A percentile compares a stretch with the other conserved stretches of the same genome.
Evolutionary conservation across 2,329 filamentous ascomycete genomes (phyloP).

Genomic region (Phaeophleospora eucalypticola): DNA sequence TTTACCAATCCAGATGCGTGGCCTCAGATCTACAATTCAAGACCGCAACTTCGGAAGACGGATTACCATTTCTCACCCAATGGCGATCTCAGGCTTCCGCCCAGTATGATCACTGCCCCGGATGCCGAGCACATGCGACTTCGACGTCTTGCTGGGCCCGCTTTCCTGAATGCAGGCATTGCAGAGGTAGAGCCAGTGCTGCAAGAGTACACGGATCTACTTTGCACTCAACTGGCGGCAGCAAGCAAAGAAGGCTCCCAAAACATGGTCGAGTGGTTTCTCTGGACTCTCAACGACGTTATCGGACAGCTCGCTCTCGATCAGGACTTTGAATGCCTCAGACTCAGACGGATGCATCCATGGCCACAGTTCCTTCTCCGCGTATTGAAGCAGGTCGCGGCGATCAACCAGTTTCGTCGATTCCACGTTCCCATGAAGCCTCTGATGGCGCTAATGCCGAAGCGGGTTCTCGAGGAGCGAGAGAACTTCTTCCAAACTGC

Average conservation of each 20-base stretch:
- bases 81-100: conserved; percentile 9
- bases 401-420: conserved; percentile 20
- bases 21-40: conserved; percentile 26
- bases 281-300: conserved; percentile 69
- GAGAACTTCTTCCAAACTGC: conserved; percentile 18
- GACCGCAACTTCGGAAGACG: conserved; percentile 20
- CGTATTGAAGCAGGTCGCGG: conserved; percentile 15
- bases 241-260: conserved; percentile 60
- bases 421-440: conserved; percentile 16
- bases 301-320: conserved; percentile 56
- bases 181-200: conserved; percentile 21
- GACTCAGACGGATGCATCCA: conserved; percentile 20
- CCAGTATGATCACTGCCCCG: conserved; percentile 21
- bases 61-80: conserved; percentile 15
- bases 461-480: conserved; percentile 3
- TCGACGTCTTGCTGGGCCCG: conserved; percentile 14
- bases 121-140: conserved; percentile 21
- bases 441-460: conserved; percentile 13
- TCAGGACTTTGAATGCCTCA: conserved; percentile 40
- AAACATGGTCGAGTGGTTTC: conserved; percentile 71
- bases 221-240: conserved; percentile 16
- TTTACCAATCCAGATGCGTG: conserved; percentile 25
- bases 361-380: conserved; percentile 22
- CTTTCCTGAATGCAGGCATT: conserved; percentile 23
- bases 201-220: conserved; percentile 20